phyloP scores from a whole-genome alignment of 2,329 filamentous ascomycete species.

The Pestalotiopsis fici region DNA sequence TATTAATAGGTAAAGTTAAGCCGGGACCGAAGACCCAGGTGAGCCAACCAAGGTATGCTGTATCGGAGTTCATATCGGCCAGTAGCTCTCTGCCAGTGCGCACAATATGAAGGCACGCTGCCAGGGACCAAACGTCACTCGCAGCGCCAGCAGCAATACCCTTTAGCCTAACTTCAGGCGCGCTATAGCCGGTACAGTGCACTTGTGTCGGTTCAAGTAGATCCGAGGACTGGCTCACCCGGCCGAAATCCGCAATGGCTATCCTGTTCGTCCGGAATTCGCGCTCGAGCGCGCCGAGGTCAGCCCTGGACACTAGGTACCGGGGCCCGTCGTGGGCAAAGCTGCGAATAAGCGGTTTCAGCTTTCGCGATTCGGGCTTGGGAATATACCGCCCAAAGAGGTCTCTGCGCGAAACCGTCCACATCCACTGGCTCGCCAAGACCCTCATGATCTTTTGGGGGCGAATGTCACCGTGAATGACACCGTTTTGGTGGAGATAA shows the following conservation, averaged over 20 bases:
- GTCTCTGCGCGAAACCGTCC: background rate
- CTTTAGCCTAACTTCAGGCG: background rate
- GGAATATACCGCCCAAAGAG: background rate
- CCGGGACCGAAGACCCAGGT: background rate
- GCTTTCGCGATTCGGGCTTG: background rate
- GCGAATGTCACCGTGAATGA: background rate
- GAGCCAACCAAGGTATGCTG: background rate
- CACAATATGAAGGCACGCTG: background rate
- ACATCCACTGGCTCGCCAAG: background rate
- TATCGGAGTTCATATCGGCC: background rate
- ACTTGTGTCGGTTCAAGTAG: background rate
- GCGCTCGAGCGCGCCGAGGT: background rate
- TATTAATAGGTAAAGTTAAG: background rate
- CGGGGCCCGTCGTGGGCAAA: background rate
- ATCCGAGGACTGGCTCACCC: background rate
- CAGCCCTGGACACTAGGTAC: background rate
- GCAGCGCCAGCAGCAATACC: background rate
- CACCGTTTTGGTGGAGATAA: background rate
- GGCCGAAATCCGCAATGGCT: background rate
- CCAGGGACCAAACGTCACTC: constrained; percentile 2
- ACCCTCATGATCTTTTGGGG: constrained; percentile 2
- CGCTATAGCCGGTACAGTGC: background rate
- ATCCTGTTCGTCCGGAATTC: background rate
- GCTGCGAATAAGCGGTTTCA: background rate
- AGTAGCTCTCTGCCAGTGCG: background rate